Evolutionary conservation across 139 green algal species (phyloP).

Genomic region (Deuterostichococcus epilithicus): DNA sequence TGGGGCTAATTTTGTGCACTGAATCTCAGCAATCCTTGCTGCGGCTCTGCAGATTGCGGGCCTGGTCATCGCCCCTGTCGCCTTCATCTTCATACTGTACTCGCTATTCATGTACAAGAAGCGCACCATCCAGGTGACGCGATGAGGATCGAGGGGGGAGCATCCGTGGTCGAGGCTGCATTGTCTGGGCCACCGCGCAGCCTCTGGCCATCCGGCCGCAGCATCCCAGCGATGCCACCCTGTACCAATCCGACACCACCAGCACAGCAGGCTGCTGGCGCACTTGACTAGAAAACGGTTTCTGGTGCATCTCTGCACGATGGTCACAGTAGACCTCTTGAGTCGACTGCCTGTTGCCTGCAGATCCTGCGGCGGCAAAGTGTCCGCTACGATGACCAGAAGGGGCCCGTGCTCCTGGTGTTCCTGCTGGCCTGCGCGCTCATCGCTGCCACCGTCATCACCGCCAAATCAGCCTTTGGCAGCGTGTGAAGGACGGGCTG

Average conservation of each 20-base stretch:
- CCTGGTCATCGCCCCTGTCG: conserved; percentile 64
- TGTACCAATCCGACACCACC: too few relatives aligned
- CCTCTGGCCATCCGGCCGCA: background rate
- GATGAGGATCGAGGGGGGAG: too few relatives aligned
- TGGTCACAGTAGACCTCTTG: background rate
- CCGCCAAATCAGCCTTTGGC: background rate
- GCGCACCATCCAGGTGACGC: conserved; percentile 53
- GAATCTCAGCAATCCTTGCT: too few relatives aligned
- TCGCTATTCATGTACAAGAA: conserved; percentile 68
- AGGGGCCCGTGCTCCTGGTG: conserved; percentile 62
- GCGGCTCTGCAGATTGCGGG: conserved; percentile 58
- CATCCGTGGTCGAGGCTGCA: background rate
- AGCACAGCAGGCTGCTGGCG: too few relatives aligned
- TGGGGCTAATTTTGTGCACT: too few relatives aligned
- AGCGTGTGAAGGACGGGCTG: background rate
- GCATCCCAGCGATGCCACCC: too few relatives aligned
- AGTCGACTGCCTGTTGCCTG: background rate
- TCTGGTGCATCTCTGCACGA: too few relatives aligned
- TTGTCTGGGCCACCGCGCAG: background rate
- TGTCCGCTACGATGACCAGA: conserved; percentile 76
- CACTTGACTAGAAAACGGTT: too few relatives aligned
- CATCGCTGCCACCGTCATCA: conserved; percentile 26
- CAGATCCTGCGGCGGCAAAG: conserved; percentile 41
- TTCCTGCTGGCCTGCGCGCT: conserved; percentile 35
- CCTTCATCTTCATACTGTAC: conserved; percentile 74